Conservation (phyloP, 345 rosid species). For the Pistacia integerrima region DNA sequence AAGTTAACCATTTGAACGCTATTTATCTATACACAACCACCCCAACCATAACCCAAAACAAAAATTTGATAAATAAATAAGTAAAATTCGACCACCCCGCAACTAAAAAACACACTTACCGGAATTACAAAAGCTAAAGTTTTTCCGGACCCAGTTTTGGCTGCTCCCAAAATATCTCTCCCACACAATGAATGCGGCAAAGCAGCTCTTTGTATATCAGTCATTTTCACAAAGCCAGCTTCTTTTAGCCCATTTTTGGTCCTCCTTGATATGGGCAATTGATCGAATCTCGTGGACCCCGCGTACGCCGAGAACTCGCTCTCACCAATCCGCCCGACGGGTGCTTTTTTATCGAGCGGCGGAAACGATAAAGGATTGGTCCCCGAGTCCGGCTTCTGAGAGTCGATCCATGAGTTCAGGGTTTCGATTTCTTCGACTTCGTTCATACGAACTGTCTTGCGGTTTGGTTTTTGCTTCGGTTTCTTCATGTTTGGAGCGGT, state of each 20-base stretch:
- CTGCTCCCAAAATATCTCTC: slow-evolving; percentile 90
- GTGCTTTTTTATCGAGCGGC: slow-evolving; percentile 48
- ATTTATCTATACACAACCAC: too few relatives aligned
- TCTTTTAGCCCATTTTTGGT: slow-evolving; percentile 67
- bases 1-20: too few relatives aligned
- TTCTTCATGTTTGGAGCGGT: slow-evolving; percentile 35
- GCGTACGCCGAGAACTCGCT: slow-evolving; percentile 58
- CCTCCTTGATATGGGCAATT: slow-evolving; percentile 78
- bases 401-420: slow-evolving; percentile 73
- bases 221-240: slow-evolving; percentile 59
- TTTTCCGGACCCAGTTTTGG: slow-evolving; percentile 94
- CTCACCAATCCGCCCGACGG: slow-evolving; percentile 58
- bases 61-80: background rate
- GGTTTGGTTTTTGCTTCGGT: slow-evolving; percentile 38
- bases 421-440: slow-evolving; percentile 60
- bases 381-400: slow-evolving; percentile 83
- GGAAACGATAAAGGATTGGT: slow-evolving; percentile 67
- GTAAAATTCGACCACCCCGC: too few relatives aligned
- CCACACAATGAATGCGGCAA: slow-evolving; percentile 51
- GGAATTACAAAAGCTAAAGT: slow-evolving; percentile 90
- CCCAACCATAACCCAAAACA: background rate
- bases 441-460: slow-evolving; percentile 38
- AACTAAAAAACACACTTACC: slow-evolving; percentile 43
- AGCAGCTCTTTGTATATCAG: slow-evolving; percentile 84
- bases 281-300: slow-evolving; percentile 57